Evolutionary conservation across 2,329 filamentous ascomycete genomes (phyloP).

Genomic region (Botrytis fragariae): DNA sequence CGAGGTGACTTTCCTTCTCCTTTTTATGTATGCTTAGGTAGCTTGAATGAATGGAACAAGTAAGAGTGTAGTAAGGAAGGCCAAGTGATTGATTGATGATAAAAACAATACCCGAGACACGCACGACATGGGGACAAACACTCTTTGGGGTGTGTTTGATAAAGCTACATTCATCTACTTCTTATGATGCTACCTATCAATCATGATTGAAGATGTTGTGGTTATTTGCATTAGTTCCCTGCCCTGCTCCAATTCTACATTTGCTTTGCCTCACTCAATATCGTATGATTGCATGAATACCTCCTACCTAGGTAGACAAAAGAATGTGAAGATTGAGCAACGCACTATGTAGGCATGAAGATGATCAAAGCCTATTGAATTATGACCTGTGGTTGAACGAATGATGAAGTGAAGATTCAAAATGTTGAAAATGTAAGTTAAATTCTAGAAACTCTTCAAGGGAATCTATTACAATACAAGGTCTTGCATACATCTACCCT

Average conservation of each 20-base stretch:
- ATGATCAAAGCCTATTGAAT: not conserved
- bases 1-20: not conserved
- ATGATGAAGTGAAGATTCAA: not conserved
- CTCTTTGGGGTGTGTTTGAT: not conserved
- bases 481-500: not conserved
- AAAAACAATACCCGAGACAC: not conserved
- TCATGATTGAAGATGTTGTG: not conserved
- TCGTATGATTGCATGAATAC: not conserved
- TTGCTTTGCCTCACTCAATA: not conserved
- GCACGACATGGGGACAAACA: not conserved
- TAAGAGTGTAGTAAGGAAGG: not conserved
- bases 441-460: not conserved
- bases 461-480: not conserved
- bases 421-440: not conserved
- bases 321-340: not conserved
- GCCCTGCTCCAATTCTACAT: not conserved
- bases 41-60: not conserved
- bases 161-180: not conserved
- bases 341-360: not conserved
- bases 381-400: rapidly evolving
- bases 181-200: not conserved
- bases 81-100: not conserved
- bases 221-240: not conserved
- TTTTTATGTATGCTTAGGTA: not conserved
- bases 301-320: not conserved